Evolutionary conservation across 2,329 filamentous ascomycete species (phyloP).

Genomic region (Fusarium keratoplasticum): DNA sequence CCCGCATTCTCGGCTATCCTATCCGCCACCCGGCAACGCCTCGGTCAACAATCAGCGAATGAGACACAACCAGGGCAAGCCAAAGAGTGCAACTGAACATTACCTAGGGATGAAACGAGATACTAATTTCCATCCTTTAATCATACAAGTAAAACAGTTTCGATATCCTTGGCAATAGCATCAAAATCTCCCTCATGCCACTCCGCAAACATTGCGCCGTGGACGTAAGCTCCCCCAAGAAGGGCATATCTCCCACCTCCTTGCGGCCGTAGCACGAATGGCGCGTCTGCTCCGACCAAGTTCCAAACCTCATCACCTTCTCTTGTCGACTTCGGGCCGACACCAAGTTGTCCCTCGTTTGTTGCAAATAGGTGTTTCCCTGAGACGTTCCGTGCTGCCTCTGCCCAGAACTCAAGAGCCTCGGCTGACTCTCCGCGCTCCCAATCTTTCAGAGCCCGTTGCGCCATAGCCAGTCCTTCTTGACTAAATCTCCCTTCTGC

Average conservation of each 20-base stretch:
- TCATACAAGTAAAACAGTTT: neutral
- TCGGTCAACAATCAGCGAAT: slow-evolving; percentile 51
- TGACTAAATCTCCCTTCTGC: too few relatives aligned
- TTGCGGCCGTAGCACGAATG: neutral
- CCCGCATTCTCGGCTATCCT: neutral
- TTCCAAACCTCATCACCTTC: neutral
- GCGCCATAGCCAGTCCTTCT: too few relatives aligned
- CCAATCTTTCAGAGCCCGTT: too few relatives aligned
- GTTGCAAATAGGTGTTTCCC: too few relatives aligned
- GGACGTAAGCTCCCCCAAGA: neutral
- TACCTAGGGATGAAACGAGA: too few relatives aligned
- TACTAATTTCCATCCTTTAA: neutral
- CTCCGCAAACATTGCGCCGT: neutral
- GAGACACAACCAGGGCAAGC: too few relatives aligned
- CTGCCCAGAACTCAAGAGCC: too few relatives aligned
- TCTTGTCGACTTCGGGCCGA: neutral
- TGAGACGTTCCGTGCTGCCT: too few relatives aligned
- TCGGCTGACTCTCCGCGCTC: too few relatives aligned
- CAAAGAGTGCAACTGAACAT: too few relatives aligned
- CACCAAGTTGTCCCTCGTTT: neutral
- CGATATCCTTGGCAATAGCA: neutral
- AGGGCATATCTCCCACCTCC: neutral
- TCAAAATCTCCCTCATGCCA: too few relatives aligned
- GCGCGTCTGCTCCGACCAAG: neutral
- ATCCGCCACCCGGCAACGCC: neutral